Conservation (phyloP, 202 grass and related monocot genomes). For the Bolboschoenoplectus hybrid region DNA sequence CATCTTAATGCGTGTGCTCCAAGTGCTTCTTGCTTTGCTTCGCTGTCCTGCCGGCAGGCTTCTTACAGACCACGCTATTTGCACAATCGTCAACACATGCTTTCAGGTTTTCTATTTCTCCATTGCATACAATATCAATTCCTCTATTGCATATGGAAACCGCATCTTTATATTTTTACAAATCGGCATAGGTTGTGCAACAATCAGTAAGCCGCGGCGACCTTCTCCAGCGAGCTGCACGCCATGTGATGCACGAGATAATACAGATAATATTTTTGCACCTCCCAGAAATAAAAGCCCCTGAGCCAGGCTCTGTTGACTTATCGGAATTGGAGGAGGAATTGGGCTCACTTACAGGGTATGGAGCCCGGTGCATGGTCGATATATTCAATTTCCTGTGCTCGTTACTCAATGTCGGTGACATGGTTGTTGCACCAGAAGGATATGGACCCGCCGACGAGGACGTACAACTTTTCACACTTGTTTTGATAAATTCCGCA, state of each 20-base stretch:
- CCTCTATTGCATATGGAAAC: too few relatives aligned
- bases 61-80: constrained; percentile 70
- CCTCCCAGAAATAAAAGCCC: constrained; percentile 58
- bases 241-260: constrained; percentile 85
- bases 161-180: not conserved
- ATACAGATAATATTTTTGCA: constrained; percentile 70
- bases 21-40: constrained; percentile 65
- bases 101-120: constrained; percentile 85
- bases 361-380: constrained; percentile 79
- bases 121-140: constrained; percentile 26
- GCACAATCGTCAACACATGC: constrained; percentile 78
- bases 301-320: not conserved
- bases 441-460: constrained; percentile 71
- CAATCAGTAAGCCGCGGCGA: constrained; percentile 56
- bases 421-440: constrained; percentile 52
- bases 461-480: constrained; percentile 81
- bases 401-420: constrained; percentile 64
- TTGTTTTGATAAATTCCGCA: constrained; percentile 83
- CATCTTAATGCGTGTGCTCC: constrained; percentile 78
- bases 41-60: constrained; percentile 61
- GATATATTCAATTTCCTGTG: constrained; percentile 88
- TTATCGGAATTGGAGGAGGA: constrained; percentile 35
- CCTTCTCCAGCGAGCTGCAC: constrained; percentile 73
- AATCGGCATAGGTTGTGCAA: constrained; percentile 45
- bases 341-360: constrained; percentile 43